phyloP scores from a whole-genome alignment of 768 basidiomycete genomes.

The Astraeus odoratus region DNA sequence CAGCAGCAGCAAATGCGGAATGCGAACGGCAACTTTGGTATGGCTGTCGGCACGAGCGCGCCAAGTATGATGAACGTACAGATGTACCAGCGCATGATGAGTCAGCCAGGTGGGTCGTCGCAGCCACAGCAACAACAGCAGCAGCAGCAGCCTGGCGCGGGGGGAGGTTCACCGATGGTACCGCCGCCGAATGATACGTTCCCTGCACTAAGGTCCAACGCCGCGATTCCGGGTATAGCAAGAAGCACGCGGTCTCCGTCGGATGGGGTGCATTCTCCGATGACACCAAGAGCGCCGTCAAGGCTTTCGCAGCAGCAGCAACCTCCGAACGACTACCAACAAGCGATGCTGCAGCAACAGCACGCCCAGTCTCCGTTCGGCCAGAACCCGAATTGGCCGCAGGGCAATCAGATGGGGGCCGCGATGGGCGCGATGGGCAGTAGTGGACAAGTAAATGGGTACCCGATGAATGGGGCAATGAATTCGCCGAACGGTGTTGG shows the following conservation, averaged over 20 bases:
- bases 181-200: slow-evolving; percentile 34
- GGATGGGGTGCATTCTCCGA: slow-evolving; percentile 44
- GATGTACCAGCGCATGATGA: slow-evolving; percentile 37
- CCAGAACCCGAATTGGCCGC: slow-evolving; percentile 38
- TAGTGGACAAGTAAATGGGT: slow-evolving; percentile 31
- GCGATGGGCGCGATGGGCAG: slow-evolving; percentile 26
- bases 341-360: slow-evolving; percentile 31
- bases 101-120: slow-evolving; percentile 33
- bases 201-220: slow-evolving; percentile 50
- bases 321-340: slow-evolving; percentile 35
- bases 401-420: slow-evolving; percentile 51
- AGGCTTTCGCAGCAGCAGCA: slow-evolving; percentile 36
- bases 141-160: slow-evolving; percentile 12
- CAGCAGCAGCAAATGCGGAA: slow-evolving; percentile 24
- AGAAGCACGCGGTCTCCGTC: slow-evolving; percentile 72
- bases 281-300: slow-evolving; percentile 32
- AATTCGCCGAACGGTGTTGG: slow-evolving; percentile 31
- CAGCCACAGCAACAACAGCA: not conserved
- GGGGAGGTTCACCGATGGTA: slow-evolving; percentile 38
- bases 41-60: slow-evolving; percentile 3
- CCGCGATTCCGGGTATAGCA: slow-evolving; percentile 66
- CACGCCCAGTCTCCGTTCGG: slow-evolving; percentile 21
- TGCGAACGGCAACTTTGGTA: slow-evolving; percentile 19
- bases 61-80: slow-evolving; percentile 29
- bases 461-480: slow-evolving; percentile 15